A percentile compares a stretch with the other conserved stretches of the same genome.
Evolutionary conservation across 2,329 filamentous ascomycete species (phyloP).

Genomic region (Fusarium sp.): DNA sequence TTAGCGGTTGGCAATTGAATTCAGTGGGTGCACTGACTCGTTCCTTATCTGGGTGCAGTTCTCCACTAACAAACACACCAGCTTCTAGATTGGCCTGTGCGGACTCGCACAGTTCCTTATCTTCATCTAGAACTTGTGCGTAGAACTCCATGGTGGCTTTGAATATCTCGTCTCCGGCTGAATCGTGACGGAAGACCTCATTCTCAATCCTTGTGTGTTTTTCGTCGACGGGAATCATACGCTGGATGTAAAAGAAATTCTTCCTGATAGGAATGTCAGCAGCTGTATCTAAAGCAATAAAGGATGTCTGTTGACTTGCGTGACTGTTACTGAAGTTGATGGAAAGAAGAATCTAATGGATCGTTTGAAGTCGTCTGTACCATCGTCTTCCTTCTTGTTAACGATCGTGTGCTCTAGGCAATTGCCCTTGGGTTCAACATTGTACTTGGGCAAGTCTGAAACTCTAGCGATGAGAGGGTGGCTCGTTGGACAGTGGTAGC

Average conservation of each 20-base stretch:
- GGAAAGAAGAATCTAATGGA: constrained; percentile 39
- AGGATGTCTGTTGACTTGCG: constrained; percentile 14
- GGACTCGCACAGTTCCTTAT: no score
- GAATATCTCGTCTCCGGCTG: constrained; percentile 18
- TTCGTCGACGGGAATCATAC: constrained; percentile 3
- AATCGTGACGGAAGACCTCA: constrained; percentile 30
- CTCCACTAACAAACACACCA: neutral
- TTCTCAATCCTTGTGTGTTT: constrained; percentile 14
- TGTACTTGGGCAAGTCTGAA: constrained; percentile 14
- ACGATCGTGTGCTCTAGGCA: constrained; percentile 36
- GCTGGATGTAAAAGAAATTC: constrained; percentile 29
- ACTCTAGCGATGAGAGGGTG: constrained; percentile 19
- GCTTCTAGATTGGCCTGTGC: no score
- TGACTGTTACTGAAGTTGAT: constrained; percentile 35
- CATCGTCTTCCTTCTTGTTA: neutral
- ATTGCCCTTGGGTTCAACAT: constrained; percentile 22
- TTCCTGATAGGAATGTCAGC: constrained; percentile 21
- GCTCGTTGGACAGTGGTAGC: constrained; percentile 31
- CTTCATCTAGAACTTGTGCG: constrained; percentile 3
- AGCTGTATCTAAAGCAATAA: no score
- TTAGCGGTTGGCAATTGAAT: neutral
- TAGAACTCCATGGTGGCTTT: constrained; percentile 3
- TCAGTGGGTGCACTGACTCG: no score
- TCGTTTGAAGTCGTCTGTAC: constrained; percentile 25
- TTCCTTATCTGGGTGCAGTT: neutral